Percentiles rank a stretch among this genome's conserved stretches.
These are phyloP conservation scores for Neophaeococcomyces mojaviensis DNA, from an alignment of 2,329 filamentous ascomycete genomes.

Conservation along the genomic window DNA sequence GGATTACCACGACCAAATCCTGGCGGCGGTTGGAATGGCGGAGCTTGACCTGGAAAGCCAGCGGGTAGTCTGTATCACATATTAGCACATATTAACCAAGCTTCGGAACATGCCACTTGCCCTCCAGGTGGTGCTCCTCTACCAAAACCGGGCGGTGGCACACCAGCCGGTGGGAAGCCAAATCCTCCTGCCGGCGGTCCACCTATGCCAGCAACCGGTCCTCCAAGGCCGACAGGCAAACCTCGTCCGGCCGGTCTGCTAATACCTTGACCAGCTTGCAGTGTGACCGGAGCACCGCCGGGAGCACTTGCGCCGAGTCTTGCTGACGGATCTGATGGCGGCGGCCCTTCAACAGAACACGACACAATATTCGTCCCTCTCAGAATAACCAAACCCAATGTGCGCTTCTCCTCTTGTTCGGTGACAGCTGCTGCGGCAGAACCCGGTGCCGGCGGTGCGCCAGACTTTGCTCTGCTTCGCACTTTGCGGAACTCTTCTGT, in stretches of 20 bases:
- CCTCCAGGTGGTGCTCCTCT: conserved; percentile 40
- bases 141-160: conserved; percentile 44
- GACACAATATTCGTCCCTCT: conserved; percentile 93
- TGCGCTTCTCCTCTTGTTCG: conserved; percentile 89
- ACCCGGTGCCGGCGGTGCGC: conserved; percentile 53
- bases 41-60: conserved; percentile 11
- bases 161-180: conserved; percentile 42
- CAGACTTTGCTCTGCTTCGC: conserved; percentile 67
- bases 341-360: conserved; percentile 88
- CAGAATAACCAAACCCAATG: conserved; percentile 89
- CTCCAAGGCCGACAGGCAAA: conserved; percentile 71
- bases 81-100: too few species aligned
- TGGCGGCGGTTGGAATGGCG: conserved; percentile 10
- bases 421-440: conserved; percentile 53
- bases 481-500: conserved; percentile 95
- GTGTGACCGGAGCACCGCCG: conserved; percentile 52
- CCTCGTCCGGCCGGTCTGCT: conserved; percentile 86
- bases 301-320: conserved; percentile 72
- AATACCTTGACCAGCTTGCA: conserved; percentile 80
- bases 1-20: conserved; percentile 29
- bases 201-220: conserved; percentile 82
- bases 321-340: conserved; percentile 84
- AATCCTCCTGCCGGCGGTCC: conserved; percentile 57
- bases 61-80: neutral
- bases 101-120: too few species aligned